Percentiles rank a stretch among this genome's conserved stretches.
These are phyloP conservation scores for Aspergillus persii DNA, from an alignment of 2,329 filamentous ascomycete genomes.

Conservation along the genomic window DNA sequence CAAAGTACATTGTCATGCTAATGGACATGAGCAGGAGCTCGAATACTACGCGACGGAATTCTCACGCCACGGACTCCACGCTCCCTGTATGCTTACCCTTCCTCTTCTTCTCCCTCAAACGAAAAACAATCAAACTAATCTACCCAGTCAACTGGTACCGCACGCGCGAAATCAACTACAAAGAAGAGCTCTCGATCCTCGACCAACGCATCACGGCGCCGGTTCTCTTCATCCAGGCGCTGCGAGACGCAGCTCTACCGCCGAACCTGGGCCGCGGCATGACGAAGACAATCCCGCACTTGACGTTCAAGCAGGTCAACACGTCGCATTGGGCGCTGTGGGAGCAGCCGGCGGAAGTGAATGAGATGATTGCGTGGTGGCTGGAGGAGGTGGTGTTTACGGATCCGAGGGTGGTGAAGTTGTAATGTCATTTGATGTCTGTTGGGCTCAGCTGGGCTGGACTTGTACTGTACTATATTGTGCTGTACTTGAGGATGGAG, in stretches of 20 bases:
- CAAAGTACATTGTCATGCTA: not conserved
- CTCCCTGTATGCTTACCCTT: slow-evolving; percentile 55
- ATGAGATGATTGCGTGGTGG: slow-evolving; percentile 67
- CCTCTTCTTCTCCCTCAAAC: not conserved
- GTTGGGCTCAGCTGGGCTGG: not conserved
- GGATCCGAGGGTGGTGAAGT: slow-evolving; percentile 19
- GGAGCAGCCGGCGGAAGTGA: slow-evolving; percentile 69
- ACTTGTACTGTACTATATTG: not conserved
- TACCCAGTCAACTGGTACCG: slow-evolving; percentile 78
- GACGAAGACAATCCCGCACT: slow-evolving; percentile 62
- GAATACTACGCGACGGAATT: slow-evolving; percentile 76
- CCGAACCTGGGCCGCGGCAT: slow-evolving; percentile 70
- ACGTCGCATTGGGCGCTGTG: slow-evolving; percentile 80
- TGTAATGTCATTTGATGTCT: not conserved
- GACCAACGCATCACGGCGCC: slow-evolving; percentile 56
- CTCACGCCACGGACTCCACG: slow-evolving; percentile 68
- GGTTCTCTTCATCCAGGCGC: slow-evolving; percentile 71
- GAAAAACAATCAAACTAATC: not conserved
- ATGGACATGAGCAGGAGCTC: slow-evolving; percentile 52
- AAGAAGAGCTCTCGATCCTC: slow-evolving; percentile 62
- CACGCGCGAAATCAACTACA: slow-evolving; percentile 66
- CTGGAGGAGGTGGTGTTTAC: slow-evolving; percentile 56
- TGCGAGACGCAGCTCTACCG: slow-evolving; percentile 68
- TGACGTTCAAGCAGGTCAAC: slow-evolving; percentile 66
- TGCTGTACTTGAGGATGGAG: not conserved